Evolutionary conservation across 2,329 filamentous ascomycete species (phyloP), one percentile per base, ranked within the genome.

Genomic region (Sordariomycetes sp.): DNA sequence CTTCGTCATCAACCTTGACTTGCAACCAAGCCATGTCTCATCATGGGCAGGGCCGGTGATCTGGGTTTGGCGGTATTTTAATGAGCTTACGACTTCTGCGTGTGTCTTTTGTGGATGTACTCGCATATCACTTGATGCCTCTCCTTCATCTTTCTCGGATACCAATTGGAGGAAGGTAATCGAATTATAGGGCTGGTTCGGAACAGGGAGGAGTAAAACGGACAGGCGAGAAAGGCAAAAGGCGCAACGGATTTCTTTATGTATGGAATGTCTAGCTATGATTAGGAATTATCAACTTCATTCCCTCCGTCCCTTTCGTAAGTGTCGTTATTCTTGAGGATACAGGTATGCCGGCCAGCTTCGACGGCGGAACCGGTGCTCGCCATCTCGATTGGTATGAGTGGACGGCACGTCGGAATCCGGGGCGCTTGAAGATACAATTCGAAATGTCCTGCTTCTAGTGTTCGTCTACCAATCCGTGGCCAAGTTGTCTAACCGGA

Each of bases 81-180:
- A 57, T 35, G 55, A 57, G 48, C 48, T 57, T 40, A 57, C 53
- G 54, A 50, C 22, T 43, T 28, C 51, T 48, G 58, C 50, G 20
- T 34, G 22, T 20, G 28, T 20, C 52, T 50, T 24, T 57, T 52
- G 16, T 50, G 53, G 63, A 54, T 61, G 56, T 59, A 58, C 55
- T 60, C 54, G 37, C 60, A 53, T 60, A 57, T 53, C 55, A 58
- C 59, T 58, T 60, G 53, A 25, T 61, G 55, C 58, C 58, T 53
- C 46, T 53, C 54, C 37, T 54, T 50, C n/a, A 20, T 12, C 18
- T 43, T 32, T 32, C 28, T 46, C 40, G 54, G 55, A 57, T 57
- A 53, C 48, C 55, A 57, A 28, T 32, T 24, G 54, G 24, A 34
- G 55, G 40, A 40, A 10, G 20, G 55, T 57, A 40, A 52, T 57